phyloP scores from a whole-genome alignment of 805 yeast species.

The Cyberlindnera xishuangbannaensis region DNA sequence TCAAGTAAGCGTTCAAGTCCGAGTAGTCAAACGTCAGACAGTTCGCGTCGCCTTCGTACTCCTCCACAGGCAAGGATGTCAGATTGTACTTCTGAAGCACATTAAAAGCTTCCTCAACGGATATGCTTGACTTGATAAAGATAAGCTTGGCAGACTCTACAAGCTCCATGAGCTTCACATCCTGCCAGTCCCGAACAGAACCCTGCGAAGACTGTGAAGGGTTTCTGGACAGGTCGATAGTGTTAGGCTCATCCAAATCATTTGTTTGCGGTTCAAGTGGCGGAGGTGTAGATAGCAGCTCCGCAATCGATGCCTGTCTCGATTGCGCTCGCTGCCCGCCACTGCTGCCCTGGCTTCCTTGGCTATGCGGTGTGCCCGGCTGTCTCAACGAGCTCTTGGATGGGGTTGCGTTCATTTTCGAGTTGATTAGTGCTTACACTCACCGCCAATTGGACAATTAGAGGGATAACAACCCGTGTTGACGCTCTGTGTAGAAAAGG shows the following conservation, averaged over 20 bases:
- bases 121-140: conserved; percentile 54
- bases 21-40: conserved; percentile 88
- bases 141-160: conserved; percentile 76
- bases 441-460: no score
- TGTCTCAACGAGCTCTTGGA: conserved; percentile 31
- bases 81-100: conserved; percentile 64
- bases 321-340: no score
- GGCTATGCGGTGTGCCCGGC: conserved; percentile 20
- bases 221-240: conserved; percentile 20
- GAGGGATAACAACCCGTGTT: no score
- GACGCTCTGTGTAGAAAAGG: no score
- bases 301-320: conserved; percentile 67
- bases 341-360: conserved; percentile 3
- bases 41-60: conserved; percentile 48
- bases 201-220: conserved; percentile 51
- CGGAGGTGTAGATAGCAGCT: conserved; percentile 71
- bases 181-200: conserved; percentile 77
- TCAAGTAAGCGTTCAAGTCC: conserved; percentile 80
- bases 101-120: conserved; percentile 88
- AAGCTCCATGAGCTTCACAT: conserved; percentile 62
- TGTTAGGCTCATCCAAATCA: conserved; percentile 10
- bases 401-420: conserved; percentile 22
- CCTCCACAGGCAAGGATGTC: conserved; percentile 80
- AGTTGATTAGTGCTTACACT: no score
- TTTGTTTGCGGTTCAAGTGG: conserved; percentile 35